Evolutionary conservation across 139 green algal species (phyloP).

Genomic region (Raphidocelis subcapitata): DNA sequence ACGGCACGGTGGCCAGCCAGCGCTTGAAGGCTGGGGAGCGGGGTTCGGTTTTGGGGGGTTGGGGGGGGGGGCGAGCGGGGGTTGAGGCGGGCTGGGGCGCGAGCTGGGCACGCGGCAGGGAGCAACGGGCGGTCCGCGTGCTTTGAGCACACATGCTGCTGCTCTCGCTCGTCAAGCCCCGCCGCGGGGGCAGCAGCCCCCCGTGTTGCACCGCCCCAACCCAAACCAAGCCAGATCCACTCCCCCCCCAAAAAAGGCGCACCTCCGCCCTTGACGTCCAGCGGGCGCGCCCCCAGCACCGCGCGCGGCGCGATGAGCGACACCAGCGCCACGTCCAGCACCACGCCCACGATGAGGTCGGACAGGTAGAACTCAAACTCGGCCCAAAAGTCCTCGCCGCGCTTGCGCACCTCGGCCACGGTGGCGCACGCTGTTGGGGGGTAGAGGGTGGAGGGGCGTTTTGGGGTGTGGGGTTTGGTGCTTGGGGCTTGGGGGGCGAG

Average conservation of each 20-base stretch:
- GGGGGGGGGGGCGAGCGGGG: too few species aligned
- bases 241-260: too few species aligned
- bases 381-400: slow-evolving; percentile 91
- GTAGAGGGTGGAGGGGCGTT: neutral
- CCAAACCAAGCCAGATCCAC: too few species aligned
- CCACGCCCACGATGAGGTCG: slow-evolving; percentile 76
- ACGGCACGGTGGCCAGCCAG: slow-evolving; percentile 46
- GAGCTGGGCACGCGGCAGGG: neutral
- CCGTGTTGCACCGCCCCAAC: too few species aligned
- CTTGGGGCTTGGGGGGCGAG: too few species aligned
- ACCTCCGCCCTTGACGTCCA: slow-evolving; percentile 32
- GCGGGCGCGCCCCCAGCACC: slow-evolving; percentile 51
- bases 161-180: too few species aligned
- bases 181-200: too few species aligned
- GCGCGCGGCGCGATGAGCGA: slow-evolving; percentile 85
- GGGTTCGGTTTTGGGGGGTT: too few species aligned
- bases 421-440: slow-evolving; percentile 82
- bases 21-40: slow-evolving; percentile 17
- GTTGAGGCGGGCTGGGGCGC: neutral
- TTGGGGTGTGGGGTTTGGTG: too few species aligned
- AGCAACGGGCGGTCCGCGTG: neutral
- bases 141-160: too few species aligned
- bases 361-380: slow-evolving; percentile 98
- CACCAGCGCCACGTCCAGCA: slow-evolving; percentile 92
- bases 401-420: slow-evolving; percentile 94